Evolutionary conservation across 441 rosid species (phyloP), one percentile per base, ranked within the genome.

Genomic region (Arabidopsis lyrata): DNA sequence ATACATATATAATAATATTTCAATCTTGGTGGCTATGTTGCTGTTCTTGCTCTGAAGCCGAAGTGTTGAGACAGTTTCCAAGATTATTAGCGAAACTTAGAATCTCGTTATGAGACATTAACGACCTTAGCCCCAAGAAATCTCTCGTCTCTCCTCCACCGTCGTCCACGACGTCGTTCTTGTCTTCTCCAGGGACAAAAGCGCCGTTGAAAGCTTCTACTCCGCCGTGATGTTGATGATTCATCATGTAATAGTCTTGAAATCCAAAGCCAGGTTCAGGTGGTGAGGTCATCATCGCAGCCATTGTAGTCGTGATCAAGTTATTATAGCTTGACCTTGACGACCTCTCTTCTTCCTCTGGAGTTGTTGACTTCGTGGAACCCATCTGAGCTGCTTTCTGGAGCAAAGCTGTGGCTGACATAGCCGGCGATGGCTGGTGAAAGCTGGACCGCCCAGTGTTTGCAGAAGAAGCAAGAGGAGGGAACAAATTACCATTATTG

Each of bases 381-480:
- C 98, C 96, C 95, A 93, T 91, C 78, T 88, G 96, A 35, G 95
- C 90, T 18, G 97, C 98, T 68, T 87, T 93, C 78, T 93, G 97
- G 64, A 93, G 97, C 80, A 93, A 86, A 70, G 97, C 98, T 69
- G 98, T 93, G 10, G 98, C 98, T 78, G 98, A 93, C 96, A 91
- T 86, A 66, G 86, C 91, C 52, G 91, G 87, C 56, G 79, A 57
- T 20, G 83, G 66, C 68, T 75, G 65, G 49, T 66, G 68, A 39
- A 66, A 62, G 65, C 20, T 66, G 50, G 70, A 29, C 8, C 44
- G 42, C 80, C 68, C 73, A 81, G 81, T 14, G 84, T 68, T 31
- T 85, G 66, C 60, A 66, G 58, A 73, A 77, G 78, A 80, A 61
- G 71, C 62, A 55, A 69, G 67, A 36, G 79, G 70, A 36, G 79